These are phyloP conservation scores for Niveomyces coronatus DNA, from an alignment of 2,329 filamentous ascomycete species.

Conservation along the genomic window DNA sequence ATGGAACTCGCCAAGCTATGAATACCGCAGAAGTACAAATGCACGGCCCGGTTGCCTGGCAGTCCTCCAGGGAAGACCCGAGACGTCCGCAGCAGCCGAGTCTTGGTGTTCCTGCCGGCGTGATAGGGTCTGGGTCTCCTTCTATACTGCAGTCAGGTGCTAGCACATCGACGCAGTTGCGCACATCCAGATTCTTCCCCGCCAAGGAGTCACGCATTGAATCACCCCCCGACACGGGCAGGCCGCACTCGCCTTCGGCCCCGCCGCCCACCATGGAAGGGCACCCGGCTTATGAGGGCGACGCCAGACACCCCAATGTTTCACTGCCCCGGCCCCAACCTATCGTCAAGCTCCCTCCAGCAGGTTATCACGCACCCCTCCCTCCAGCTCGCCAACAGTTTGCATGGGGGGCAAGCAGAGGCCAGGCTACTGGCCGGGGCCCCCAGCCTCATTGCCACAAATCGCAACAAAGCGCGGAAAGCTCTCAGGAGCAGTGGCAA, in stretches of 20 bases:
- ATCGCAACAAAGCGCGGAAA: constrained; percentile 21
- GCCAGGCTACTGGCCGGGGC: constrained; percentile 10
- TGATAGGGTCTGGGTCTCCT: constrained; percentile 3
- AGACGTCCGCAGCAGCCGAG: constrained; percentile 1
- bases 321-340: constrained; percentile 60
- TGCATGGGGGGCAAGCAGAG: constrained; percentile 27
- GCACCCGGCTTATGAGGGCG: constrained; percentile 63
- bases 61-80: constrained; percentile 19
- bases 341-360: constrained; percentile 63
- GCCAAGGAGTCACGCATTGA: constrained; percentile 38
- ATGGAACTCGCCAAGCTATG: constrained; percentile 23
- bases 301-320: constrained; percentile 55
- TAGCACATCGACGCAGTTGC: constrained; percentile 31
- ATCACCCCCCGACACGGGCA: constrained; percentile 26
- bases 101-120: neutral
- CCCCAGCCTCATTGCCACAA: constrained; percentile 5
- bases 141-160: constrained; percentile 20
- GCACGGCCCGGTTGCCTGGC: constrained; percentile 21
- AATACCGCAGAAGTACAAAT: constrained; percentile 19
- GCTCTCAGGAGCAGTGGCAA: constrained; percentile 54
- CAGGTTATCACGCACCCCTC: constrained; percentile 31
- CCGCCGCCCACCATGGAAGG: constrained; percentile 61
- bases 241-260: constrained; percentile 52
- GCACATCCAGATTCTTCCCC: constrained; percentile 54
- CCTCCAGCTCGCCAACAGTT: constrained; percentile 16